Base-by-base conservation (phyloP, 768 basidiomycete genomes). In the Guyanaporus albipodus region DNA sequence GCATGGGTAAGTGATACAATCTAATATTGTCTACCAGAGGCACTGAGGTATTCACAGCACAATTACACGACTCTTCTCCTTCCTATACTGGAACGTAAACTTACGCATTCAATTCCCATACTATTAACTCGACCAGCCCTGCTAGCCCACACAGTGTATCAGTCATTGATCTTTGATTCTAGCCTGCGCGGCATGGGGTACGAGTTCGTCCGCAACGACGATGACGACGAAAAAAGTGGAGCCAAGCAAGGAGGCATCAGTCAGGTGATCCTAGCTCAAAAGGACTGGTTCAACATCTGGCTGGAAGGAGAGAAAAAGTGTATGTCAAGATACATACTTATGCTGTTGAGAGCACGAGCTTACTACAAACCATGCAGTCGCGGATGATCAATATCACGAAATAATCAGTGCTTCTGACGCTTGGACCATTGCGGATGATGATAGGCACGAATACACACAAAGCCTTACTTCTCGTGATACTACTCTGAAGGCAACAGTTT, bases 61-160 rank as follows among this genome's bases (percentile, higher is more conserved):
- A 91, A 96, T 60, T 96, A 98, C 61, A 83, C 81, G 3, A 65
- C 77, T 8, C 74, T 89, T 22, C 80, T 97, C 19, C 69, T 95
- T 23, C 89, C 91, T 0, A 67, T 93, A 7, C 73, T 94, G 4
- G 72, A 83, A 7, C 76, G 82, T 24, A 91, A 97, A 57, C 71
- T 98, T 11, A 76, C 73, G 33, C 80, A 78, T 36, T 84, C 88
- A 0, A 72, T 93, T 28, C 88, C 92, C 0, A 62, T 76, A 17
- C 67, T 98, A 10, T 69, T 98, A 5, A 68, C 79, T 2, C 82
- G 85, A 54, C 89, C 96, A 0, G 81, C 92, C 0, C 68, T 98
- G 18, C 73, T 99, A 7, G 96, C 96, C 2, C 95, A 99, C 60
- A 97, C 93, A 1, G 86, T 98, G 38, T 95, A 95, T 62, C 91